Conservation (phyloP, 2,329 filamentous ascomycete genomes). For the Westerdykella sp. region DNA sequence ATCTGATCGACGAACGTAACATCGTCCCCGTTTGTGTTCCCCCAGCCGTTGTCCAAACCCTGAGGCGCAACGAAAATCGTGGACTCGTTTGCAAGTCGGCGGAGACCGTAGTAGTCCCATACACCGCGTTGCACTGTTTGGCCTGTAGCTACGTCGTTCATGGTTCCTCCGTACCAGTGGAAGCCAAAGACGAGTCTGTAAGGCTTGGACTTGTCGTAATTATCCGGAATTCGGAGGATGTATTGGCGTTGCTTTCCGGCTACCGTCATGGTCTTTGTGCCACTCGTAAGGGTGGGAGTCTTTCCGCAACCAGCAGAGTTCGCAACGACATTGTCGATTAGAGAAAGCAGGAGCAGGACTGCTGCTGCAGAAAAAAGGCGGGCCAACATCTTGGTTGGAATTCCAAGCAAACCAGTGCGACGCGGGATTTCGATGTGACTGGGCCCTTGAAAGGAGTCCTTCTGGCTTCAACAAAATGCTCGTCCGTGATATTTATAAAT, state of each 20-base stretch:
- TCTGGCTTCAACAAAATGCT: too few relatives aligned
- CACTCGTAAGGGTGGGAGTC: conserved; percentile 7
- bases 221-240: conserved; percentile 27
- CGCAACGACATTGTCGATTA: neutral
- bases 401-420: too few relatives aligned
- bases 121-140: conserved; percentile 7
- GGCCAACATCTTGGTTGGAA: too few relatives aligned
- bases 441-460: too few relatives aligned
- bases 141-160: conserved; percentile 31
- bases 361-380: too few relatives aligned
- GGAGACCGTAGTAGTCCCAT: conserved; percentile 40
- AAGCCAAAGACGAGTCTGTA: conserved; percentile 41
- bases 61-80: conserved; percentile 43
- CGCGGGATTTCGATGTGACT: too few relatives aligned
- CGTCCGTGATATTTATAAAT: too few relatives aligned
- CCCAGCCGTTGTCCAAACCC: conserved; percentile 41
- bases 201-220: conserved; percentile 37
- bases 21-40: conserved; percentile 40
- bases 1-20: conserved; percentile 39
- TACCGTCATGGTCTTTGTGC: neutral
- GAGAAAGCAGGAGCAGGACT: too few relatives aligned
- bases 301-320: conserved; percentile 15
- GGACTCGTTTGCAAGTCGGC: conserved; percentile 28
- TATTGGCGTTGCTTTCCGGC: conserved; percentile 10
- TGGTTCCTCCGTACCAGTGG: conserved; percentile 40